Conservation (phyloP, 768 basidiomycete genomes). For the Tulasnella sp. region DNA sequence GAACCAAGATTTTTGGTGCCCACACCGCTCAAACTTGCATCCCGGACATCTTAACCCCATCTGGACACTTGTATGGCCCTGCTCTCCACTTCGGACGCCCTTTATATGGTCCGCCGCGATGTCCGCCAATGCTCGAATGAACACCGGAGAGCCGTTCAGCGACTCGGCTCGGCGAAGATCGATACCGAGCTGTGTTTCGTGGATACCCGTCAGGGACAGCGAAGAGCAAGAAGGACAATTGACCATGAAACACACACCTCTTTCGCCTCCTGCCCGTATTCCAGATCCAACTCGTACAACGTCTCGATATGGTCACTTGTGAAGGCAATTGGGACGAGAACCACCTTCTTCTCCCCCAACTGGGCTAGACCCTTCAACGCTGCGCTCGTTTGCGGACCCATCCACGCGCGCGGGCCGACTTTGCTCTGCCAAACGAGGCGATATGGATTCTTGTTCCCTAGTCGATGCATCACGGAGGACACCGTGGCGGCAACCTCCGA, state of each 20-base stretch:
- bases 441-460: constrained; percentile 74
- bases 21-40: constrained; percentile 84
- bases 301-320: constrained; percentile 99
- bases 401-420: constrained; percentile 96
- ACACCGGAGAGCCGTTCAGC: constrained; percentile 91
- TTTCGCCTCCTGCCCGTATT: constrained; percentile 83
- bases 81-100: constrained; percentile 47
- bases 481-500: constrained; percentile 93
- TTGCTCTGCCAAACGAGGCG: constrained; percentile 97
- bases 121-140: constrained; percentile 90
- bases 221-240: neutral
- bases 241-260: constrained; percentile 48
- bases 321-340: constrained; percentile 94
- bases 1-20: constrained; percentile 84
- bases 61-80: constrained; percentile 65
- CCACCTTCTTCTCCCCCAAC: constrained; percentile 37
- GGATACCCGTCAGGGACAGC: constrained; percentile 17
- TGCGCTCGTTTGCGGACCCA: constrained; percentile 92
- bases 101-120: constrained; percentile 73
- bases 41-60: constrained; percentile 86
- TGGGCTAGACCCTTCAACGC: constrained; percentile 59
- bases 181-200: constrained; percentile 66
- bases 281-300: constrained; percentile 89
- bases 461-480: constrained; percentile 82
- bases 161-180: constrained; percentile 84